phyloP scores from a whole-genome alignment of 2,329 filamentous ascomycete genomes.

The Hypoxylon sp. region DNA sequence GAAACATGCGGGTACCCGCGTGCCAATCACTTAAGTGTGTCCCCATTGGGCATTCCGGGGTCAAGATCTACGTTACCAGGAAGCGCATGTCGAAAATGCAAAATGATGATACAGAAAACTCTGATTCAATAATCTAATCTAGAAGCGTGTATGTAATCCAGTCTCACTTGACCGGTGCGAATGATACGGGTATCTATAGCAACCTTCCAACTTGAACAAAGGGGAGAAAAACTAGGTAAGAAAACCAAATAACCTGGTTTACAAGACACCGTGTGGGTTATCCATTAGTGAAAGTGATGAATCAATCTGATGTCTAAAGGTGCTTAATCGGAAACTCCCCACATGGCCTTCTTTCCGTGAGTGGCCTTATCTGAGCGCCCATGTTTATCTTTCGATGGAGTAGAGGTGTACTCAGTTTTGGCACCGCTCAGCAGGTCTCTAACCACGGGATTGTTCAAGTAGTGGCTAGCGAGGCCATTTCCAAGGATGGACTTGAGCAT shows the following conservation, averaged over 20 bases:
- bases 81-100: conserved; percentile 1
- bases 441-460: conserved; percentile 58
- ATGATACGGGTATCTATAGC: conserved; percentile 5
- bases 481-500: conserved; percentile 65
- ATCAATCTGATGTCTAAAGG: conserved; percentile 11
- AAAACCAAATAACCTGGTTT: neutral
- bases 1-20: conserved; percentile 31
- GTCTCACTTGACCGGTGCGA: neutral
- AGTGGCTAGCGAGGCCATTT: conserved; percentile 61
- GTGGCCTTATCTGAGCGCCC: neutral
- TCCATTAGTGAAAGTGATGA: neutral
- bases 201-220: neutral
- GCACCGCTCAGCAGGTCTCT: conserved; percentile 55
- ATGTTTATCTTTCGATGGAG: conserved; percentile 38
- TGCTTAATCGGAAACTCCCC: conserved; percentile 24
- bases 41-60: conserved; percentile 26
- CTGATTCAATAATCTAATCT: conserved; percentile 5
- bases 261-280: neutral
- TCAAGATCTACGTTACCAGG: neutral
- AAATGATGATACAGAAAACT: neutral
- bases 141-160: neutral
- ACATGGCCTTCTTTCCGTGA: conserved; percentile 40
- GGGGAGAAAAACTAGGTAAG: neutral
- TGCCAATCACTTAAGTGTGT: conserved; percentile 23
- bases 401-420: conserved; percentile 51